Evolutionary conservation across 2,329 filamentous ascomycete genomes (phyloP).

Genomic region (Lasiodiplodia sp.): DNA sequence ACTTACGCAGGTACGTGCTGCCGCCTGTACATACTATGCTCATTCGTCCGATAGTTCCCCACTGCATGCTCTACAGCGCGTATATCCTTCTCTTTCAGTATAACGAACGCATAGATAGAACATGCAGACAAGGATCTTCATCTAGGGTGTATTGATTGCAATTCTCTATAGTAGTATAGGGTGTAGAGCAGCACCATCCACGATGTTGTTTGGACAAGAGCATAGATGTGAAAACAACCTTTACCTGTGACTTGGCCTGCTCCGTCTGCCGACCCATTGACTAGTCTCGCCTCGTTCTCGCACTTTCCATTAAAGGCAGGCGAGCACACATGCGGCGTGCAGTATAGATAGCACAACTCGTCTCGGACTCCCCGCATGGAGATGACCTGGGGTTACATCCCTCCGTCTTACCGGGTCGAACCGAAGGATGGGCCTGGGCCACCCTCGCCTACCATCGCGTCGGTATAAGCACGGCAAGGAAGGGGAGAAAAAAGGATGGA

Average conservation of each 20-base stretch:
- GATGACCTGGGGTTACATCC: neutral
- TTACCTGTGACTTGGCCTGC: neutral
- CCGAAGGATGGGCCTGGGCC: neutral
- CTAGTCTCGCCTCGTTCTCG: neutral
- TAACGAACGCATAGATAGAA: neutral
- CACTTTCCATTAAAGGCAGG: neutral
- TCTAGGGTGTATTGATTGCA: neutral
- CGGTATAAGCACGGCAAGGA: neutral
- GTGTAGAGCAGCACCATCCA: neutral
- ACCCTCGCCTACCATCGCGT: constrained; percentile 1
- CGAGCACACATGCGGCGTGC: neutral
- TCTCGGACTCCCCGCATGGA: neutral
- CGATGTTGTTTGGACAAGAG: neutral
- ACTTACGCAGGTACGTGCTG: neutral
- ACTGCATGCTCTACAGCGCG: neutral
- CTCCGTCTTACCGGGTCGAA: constrained; percentile 8
- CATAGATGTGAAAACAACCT: neutral
- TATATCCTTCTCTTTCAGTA: neutral
- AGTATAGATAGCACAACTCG: neutral
- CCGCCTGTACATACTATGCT: neutral
- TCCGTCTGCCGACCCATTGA: neutral
- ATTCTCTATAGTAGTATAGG: neutral
- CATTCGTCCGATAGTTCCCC: neutral
- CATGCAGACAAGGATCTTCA: neutral
- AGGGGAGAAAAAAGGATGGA: neutral